Evolutionary conservation across 2,329 filamentous ascomycete species (phyloP).

Genomic region (Periconia sp.): DNA sequence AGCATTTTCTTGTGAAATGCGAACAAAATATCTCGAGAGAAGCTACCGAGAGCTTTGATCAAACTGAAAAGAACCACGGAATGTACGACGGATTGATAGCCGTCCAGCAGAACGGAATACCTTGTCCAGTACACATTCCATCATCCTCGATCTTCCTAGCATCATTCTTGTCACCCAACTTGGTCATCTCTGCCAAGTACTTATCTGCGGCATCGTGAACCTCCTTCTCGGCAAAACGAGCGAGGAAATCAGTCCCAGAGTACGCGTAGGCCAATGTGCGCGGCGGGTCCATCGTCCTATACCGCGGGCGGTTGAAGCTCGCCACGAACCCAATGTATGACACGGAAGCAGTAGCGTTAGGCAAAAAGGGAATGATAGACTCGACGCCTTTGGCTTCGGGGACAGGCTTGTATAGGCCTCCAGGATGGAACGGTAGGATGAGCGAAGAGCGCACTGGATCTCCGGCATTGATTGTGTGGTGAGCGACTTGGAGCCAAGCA

Average conservation of each 20-base stretch:
- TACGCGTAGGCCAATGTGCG: slow-evolving; percentile 5
- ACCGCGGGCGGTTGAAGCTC: slow-evolving; percentile 6
- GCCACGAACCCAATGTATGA: slow-evolving; percentile 2
- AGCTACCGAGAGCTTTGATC: too few relatives aligned
- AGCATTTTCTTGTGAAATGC: too few relatives aligned
- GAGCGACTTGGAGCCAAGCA: slow-evolving; percentile 5
- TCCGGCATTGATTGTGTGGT: slow-evolving; percentile 5
- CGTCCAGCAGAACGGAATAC: slow-evolving; percentile 6
- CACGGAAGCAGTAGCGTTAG: slow-evolving; percentile 2
- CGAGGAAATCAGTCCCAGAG: neutral
- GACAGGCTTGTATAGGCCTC: slow-evolving; percentile 4
- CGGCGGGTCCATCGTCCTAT: slow-evolving; percentile 1
- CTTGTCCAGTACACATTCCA: slow-evolving; percentile 4
- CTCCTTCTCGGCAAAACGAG: slow-evolving; percentile 1
- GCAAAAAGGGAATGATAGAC: slow-evolving; percentile 2
- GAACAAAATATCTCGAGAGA: too few relatives aligned
- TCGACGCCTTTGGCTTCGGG: slow-evolving; percentile 1
- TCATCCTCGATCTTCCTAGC: slow-evolving; percentile 3
- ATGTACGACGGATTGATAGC: slow-evolving; percentile 3
- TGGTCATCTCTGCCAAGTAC: neutral
- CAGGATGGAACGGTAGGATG: slow-evolving; percentile 1
- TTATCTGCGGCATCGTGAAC: neutral
- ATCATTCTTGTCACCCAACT: slow-evolving; percentile 1
- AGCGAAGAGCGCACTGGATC: slow-evolving; percentile 4
- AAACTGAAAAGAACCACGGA: slow-evolving; percentile 7